Evolutionary conservation across 2,329 filamentous ascomycete genomes (phyloP), one percentile per base, ranked within the genome.

Genomic region (Pseudogymnoascus verrucosus): DNA sequence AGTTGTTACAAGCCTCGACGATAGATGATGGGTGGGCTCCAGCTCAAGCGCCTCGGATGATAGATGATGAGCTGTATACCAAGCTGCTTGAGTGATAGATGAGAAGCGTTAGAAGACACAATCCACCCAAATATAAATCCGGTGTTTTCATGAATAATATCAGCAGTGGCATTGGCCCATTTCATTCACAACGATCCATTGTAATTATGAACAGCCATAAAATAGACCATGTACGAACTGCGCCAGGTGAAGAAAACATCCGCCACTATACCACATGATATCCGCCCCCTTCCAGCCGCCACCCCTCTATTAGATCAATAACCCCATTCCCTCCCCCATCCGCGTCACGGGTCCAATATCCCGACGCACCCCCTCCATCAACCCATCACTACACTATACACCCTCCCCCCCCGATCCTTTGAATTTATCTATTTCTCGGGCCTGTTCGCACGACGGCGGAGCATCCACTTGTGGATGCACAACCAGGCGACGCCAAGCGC

Each of bases 401-500:
- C 23, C 44, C 40, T 23, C 6, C 21, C 19, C 2, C 23, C 26
- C 26, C 6, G 5, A 8, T 54, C 26, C 47, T 28, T 4, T 3
- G 31, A 19, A 11, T 1, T 4, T 14, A 54, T 54, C 47, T 54
- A 54, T 54, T 54, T 54, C 47, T 54, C n/a, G 26, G n/a, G 14
- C 47, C 47, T 54, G 47, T 54, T 54, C n/a, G 64, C 64, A 40
- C 63, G 64, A 47, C 68, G 69, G 40, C 71, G 68, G 8, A 72
- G 70, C 64, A 80, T 72, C 70, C 73, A 76, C 66, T 80, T 78
- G 67, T 78, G 78, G 66, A 82, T 69, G 71, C 82, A 80, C 42
- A 87, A 76, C 60, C 71, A 69, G 63, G 80, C 66, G 60, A 88
- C 71, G 26, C 83, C 79, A 65, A 80, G 63, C 40, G 66, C 78